phyloP scores from a whole-genome alignment of 2,329 filamentous ascomycete genomes.

The Fonsecaea pugnacius region DNA sequence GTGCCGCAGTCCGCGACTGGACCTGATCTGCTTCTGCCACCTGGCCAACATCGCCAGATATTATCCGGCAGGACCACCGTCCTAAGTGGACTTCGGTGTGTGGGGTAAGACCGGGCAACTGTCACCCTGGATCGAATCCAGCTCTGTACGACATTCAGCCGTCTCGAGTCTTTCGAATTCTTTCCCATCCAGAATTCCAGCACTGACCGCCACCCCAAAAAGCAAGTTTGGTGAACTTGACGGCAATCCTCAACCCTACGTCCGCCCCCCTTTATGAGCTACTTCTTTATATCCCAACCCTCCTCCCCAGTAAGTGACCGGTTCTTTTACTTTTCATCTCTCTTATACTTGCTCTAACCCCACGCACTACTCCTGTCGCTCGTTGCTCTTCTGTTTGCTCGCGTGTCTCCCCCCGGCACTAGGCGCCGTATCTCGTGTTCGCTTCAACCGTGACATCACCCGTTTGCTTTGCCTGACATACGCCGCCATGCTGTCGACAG shows the following conservation, averaged over 20 bases:
- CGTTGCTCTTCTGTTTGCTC: conserved; percentile 8
- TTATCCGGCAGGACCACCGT: conserved; percentile 8
- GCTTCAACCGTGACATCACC: conserved; percentile 24
- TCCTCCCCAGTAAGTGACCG: conserved; percentile 16
- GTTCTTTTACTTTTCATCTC: background rate
- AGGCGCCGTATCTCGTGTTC: conserved; percentile 28
- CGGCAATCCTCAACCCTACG: conserved; percentile 15
- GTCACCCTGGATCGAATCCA: conserved; percentile 26
- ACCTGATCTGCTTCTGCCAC: conserved; percentile 1
- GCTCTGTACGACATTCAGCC: conserved; percentile 10
- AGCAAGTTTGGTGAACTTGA: conserved; percentile 8
- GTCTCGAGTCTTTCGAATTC: conserved; percentile 8
- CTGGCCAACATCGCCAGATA: conserved; percentile 2
- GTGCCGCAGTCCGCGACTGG: background rate
- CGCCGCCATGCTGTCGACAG: conserved; percentile 48
- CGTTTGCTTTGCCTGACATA: conserved; percentile 21
- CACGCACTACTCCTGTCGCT: background rate
- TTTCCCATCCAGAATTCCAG: conserved; percentile 8
- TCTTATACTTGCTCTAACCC: conserved; percentile 3
- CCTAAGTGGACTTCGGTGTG: conserved; percentile 10
- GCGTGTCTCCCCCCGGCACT: conserved; percentile 10
- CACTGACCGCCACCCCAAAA: conserved; percentile 9
- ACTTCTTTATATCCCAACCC: conserved; percentile 15
- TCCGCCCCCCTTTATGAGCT: background rate
- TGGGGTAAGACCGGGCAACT: conserved; percentile 28